These are phyloP conservation scores for Paraconiothyrium sp. DNA, from an alignment of 2,329 filamentous ascomycete species.

Conservation along the genomic window DNA sequence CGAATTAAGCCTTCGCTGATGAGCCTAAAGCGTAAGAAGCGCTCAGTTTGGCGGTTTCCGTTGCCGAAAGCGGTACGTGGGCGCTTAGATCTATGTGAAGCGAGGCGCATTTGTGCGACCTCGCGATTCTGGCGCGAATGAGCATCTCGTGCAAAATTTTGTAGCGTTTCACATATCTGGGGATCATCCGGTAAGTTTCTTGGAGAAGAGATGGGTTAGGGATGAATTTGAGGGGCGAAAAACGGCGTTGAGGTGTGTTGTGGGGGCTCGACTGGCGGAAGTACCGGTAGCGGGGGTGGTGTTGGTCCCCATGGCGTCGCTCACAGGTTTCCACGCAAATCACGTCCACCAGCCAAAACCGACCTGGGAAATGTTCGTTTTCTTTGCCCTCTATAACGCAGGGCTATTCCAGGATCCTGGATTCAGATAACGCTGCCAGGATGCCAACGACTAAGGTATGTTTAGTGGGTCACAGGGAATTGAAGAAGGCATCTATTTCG, in stretches of 20 bases:
- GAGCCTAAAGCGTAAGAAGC: conserved; percentile 17
- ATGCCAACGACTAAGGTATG: too few species aligned
- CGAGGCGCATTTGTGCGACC: conserved; percentile 3
- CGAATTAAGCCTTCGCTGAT: neutral
- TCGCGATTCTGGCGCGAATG: conserved; percentile 12
- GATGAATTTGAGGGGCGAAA: conserved; percentile 2
- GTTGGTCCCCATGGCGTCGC: neutral
- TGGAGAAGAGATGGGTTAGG: neutral
- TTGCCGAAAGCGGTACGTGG: conserved; percentile 5
- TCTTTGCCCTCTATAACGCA: neutral
- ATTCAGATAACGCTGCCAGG: too few species aligned
- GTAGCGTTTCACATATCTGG: conserved; percentile 6
- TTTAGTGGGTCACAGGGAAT: too few species aligned
- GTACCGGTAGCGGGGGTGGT: neutral
- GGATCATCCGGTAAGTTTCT: neutral
- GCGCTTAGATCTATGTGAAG: conserved; percentile 9
- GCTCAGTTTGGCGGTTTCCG: conserved; percentile 13
- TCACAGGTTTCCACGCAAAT: neutral
- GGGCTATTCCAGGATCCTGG: too few species aligned
- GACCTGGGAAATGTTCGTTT: too few species aligned
- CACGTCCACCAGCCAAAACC: neutral
- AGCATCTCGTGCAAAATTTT: neutral
- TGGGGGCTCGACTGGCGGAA: conserved; percentile 1
- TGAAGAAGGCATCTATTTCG: too few species aligned
- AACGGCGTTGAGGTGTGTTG: neutral